These are phyloP conservation scores for Penicillium frequentans DNA, from an alignment of 2,329 filamentous ascomycete species.

Conservation along the genomic window DNA sequence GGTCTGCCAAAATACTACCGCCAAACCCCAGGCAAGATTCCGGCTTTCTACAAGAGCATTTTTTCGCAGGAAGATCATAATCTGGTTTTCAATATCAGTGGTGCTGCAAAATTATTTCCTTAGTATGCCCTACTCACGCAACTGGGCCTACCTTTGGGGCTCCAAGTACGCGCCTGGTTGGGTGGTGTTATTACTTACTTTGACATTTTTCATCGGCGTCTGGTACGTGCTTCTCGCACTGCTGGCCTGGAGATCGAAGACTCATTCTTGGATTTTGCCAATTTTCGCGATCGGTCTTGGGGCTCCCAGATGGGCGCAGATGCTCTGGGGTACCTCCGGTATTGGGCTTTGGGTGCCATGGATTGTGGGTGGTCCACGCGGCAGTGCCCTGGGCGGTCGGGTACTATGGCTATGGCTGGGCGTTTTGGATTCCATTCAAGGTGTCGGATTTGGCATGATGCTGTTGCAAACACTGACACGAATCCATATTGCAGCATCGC, in stretches of 20 bases:
- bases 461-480: constrained; percentile 64
- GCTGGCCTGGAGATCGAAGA: constrained; percentile 57
- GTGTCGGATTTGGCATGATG: constrained; percentile 67
- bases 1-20: constrained; percentile 64
- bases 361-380: constrained; percentile 52
- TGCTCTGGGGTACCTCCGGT: constrained; percentile 63
- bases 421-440: constrained; percentile 64
- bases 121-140: constrained; percentile 64
- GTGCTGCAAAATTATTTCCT: constrained; percentile 68
- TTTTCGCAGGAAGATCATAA: constrained; percentile 62
- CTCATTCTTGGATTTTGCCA: constrained; percentile 65
- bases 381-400: constrained; percentile 57
- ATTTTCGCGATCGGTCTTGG: constrained; percentile 66
- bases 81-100: constrained; percentile 66
- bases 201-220: constrained; percentile 53
- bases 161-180: constrained; percentile 57
- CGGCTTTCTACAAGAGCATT: constrained; percentile 64
- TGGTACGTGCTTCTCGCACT: constrained; percentile 52
- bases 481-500: constrained; percentile 62
- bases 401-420: constrained; percentile 67
- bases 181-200: constrained; percentile 55
- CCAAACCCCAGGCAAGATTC: constrained; percentile 62
- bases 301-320: constrained; percentile 66
- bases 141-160: constrained; percentile 63
- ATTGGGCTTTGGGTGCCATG: constrained; percentile 64